Percentiles rank a stretch among this genome's conserved stretches.
phyloP scores from a whole-genome alignment of 2,329 filamentous ascomycete species.

The Neopestalotiopsis rosae region DNA sequence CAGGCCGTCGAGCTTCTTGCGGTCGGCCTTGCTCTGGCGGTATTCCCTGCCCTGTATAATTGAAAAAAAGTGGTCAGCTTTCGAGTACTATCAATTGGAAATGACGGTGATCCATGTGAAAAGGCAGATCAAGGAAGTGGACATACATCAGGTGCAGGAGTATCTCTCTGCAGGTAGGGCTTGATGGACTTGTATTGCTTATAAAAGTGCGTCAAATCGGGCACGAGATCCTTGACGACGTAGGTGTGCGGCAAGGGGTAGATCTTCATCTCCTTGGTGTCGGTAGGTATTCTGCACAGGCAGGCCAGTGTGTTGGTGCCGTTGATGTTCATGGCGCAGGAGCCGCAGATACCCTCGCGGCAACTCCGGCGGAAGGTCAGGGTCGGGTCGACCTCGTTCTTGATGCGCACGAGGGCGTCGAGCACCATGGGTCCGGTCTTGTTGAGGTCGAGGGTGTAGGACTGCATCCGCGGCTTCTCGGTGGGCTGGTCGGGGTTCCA shows the following conservation, averaged over 20 bases:
- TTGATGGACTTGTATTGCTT: conserved; percentile 99
- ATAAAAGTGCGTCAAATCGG: conserved; percentile 98
- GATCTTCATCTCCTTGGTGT: conserved; percentile 86
- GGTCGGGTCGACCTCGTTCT: conserved; percentile 98
- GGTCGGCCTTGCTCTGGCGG: conserved; percentile 88
- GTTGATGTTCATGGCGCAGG: conserved; percentile 99
- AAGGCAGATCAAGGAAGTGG: neutral
- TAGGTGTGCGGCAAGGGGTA: conserved; percentile 99
- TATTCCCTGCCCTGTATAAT: conserved; percentile 79
- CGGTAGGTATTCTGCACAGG: conserved; percentile 94
- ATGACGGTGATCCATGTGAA: no score
- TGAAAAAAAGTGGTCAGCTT: no score
- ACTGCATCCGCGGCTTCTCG: conserved; percentile 95
- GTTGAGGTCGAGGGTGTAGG: conserved; percentile 93
- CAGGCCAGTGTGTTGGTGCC: conserved; percentile 97
- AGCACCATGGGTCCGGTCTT: conserved; percentile 99
- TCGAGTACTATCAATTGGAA: no score
- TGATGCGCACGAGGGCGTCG: conserved; percentile 95
- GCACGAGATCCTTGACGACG: conserved; percentile 98
- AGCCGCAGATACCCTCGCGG: conserved; percentile 97
- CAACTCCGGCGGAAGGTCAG: conserved; percentile 95
- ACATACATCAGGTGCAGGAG: conserved; percentile 81
- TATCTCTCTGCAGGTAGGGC: conserved; percentile 94
- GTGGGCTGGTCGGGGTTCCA: conserved; percentile 95
- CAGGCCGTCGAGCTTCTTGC: conserved; percentile 94